Percentiles rank a stretch among this genome's conserved stretches.
phyloP scores from a whole-genome alignment of 176 grass and related monocot genomes.

The Cenchrus purpureus region DNA sequence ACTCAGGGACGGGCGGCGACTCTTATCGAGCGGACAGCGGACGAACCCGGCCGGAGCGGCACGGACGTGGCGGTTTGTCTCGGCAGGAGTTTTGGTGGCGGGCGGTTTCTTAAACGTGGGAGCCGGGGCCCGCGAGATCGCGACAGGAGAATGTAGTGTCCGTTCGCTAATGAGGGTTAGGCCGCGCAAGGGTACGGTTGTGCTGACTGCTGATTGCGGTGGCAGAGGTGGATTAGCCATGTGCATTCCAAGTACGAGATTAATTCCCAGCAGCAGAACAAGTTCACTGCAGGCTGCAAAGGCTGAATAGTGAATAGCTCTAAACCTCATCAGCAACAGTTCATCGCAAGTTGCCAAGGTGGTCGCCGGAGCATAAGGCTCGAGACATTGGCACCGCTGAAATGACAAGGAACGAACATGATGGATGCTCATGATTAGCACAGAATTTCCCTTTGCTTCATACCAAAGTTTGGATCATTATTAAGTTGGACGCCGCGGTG shows the following conservation, averaged over 20 bases:
- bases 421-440: constrained; percentile 14
- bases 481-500: constrained; percentile 17
- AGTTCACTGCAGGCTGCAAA: not conserved
- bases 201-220: constrained; percentile 28
- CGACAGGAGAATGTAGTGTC: not conserved
- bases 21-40: constrained; percentile 27
- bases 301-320: not conserved
- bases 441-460: constrained; percentile 41
- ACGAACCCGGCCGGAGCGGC: not conserved
- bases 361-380: not conserved
- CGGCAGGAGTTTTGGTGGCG: constrained; percentile 42
- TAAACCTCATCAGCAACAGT: not conserved
- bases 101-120: constrained; percentile 35
- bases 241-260: not conserved
- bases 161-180: constrained; percentile 11
- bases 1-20: too few relatives aligned
- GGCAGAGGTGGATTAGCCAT: not conserved
- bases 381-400: not conserved
- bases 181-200: constrained; percentile 26
- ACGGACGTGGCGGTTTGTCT: constrained; percentile 44
- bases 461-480: constrained; percentile 17
- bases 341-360: too few relatives aligned
- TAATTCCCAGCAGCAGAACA: not conserved
- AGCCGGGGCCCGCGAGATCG: not conserved
- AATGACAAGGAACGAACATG: constrained; percentile 1